Base-by-base conservation (phyloP, 495 filamentous ascomycete genomes). In the Neurospora pannonica region DNA sequence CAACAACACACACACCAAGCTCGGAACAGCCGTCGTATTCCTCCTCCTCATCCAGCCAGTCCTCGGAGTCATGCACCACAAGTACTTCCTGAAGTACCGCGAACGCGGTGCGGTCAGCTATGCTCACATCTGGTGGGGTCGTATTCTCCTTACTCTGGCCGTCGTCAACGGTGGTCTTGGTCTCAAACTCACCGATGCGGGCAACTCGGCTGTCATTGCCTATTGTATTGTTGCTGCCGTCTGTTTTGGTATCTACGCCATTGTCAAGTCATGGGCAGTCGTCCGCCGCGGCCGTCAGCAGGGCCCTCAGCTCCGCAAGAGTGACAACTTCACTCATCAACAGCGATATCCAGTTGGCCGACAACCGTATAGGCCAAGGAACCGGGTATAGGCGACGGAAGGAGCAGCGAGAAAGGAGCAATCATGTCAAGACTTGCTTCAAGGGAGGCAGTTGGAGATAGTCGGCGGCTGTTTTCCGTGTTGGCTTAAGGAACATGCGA, bases 161-260 rank as follows among this genome's bases (percentile, higher is more conserved):
- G 83, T 93, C 40, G 83, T 94, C 72, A 94, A 94, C 80, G 92
- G 88, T 71, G 92, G 92, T 0, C 80, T 93, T 5, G 92, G 92
- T 1, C 83, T 93, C 17, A 73, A 82, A 36, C 78, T 91, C n/a
- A 80, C 86, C 21, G 75, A 77, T 13, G 84, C 83, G 8, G 74
- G 79, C 1, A 76, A 69, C n/a, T 82, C 84, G 3, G 87, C 86
- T 36, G 73, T 89, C 38, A 86, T 91, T 74, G 88, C 87, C 5
- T 92, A 91, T 78, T 78, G 85, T 1, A 86, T 92, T 2, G 80
- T 93, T 42, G 87, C 89, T 9, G 90, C 83, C 19, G 71, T 91
- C 7, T 75, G 89, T 31, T 87, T 84, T 54, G 1, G 84, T 5
- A 71, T 79, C 13, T 92, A 91, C 46, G 34, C 76, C 6, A 67